phyloP scores from a whole-genome alignment of 108 stramenopile species.

The Pseudonitzschia pungens region DNA sequence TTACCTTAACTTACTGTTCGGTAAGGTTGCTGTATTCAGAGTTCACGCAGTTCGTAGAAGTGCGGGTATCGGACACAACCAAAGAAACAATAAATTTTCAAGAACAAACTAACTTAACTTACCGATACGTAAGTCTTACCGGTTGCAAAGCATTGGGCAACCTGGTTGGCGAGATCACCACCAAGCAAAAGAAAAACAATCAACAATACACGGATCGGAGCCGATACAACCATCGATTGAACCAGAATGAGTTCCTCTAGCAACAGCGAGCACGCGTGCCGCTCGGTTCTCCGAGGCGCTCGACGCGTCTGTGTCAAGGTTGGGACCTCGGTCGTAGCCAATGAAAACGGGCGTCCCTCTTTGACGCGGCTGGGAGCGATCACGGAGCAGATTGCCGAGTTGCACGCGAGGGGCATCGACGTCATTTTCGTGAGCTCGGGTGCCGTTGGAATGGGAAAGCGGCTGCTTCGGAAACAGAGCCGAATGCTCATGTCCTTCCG shows the following conservation, averaged over 20 bases:
- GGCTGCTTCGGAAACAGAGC: conserved; percentile 67
- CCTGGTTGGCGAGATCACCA: no score
- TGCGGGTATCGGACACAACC: no score
- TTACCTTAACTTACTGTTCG: no score
- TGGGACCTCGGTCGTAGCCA: conserved; percentile 88
- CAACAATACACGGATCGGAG: neutral
- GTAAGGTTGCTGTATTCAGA: no score
- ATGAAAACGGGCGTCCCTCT: conserved; percentile 86
- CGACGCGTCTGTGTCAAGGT: conserved; percentile 85
- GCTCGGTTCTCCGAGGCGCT: conserved; percentile 62
- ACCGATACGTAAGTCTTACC: no score
- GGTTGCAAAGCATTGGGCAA: no score
- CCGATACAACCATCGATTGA: neutral
- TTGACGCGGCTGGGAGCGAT: conserved; percentile 88
- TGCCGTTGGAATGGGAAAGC: conserved; percentile 88
- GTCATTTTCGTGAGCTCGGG: conserved; percentile 83
- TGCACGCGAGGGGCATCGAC: conserved; percentile 65
- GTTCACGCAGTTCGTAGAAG: no score
- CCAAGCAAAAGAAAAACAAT: no score
- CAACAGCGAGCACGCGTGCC: conserved; percentile 17
- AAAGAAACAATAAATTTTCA: no score
- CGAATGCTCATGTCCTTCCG: conserved; percentile 63
- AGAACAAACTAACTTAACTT: no score
- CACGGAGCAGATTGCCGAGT: conserved; percentile 85
- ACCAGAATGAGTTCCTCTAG: conserved; percentile 7